phyloP scores from a whole-genome alignment of 768 basidiomycete species.

The Fomitopsis serialis region DNA sequence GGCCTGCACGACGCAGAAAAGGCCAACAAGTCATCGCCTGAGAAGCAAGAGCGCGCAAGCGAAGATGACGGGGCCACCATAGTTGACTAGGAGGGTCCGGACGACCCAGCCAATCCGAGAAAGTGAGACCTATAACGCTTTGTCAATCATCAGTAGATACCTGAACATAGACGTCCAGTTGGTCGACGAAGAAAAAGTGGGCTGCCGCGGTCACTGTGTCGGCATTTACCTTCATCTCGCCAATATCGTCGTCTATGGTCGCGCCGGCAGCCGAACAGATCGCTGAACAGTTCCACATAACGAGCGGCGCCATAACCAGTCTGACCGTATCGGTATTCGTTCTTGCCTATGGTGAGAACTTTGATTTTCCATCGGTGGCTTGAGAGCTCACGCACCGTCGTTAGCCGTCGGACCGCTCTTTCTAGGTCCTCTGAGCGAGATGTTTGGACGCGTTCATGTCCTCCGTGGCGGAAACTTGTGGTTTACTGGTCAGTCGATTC shows the following conservation, averaged over 20 bases:
- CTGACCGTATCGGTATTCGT: slow-evolving; percentile 59
- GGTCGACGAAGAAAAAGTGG: slow-evolving; percentile 59
- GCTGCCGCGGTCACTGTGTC: slow-evolving; percentile 22
- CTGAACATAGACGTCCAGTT: slow-evolving; percentile 31
- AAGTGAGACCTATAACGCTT: slow-evolving; percentile 21
- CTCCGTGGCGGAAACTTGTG: slow-evolving; percentile 62
- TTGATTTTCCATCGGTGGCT: neutral
- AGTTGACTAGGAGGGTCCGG: slow-evolving; percentile 30
- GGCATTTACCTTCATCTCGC: slow-evolving; percentile 21
- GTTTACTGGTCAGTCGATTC: slow-evolving; percentile 43
- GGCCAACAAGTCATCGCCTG: neutral
- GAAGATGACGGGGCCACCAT: slow-evolving; percentile 12
- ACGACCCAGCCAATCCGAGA: slow-evolving; percentile 30
- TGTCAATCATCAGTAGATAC: neutral
- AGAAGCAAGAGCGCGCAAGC: slow-evolving; percentile 2
- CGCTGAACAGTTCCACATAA: slow-evolving; percentile 49
- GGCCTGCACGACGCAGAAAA: neutral
- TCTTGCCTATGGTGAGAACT: slow-evolving; percentile 50
- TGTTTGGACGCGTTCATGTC: slow-evolving; percentile 61
- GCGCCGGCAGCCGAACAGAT: slow-evolving; percentile 57
- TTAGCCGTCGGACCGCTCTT: slow-evolving; percentile 44
- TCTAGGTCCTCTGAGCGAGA: slow-evolving; percentile 65
- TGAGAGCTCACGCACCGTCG: slow-evolving; percentile 17
- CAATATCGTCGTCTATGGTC: slow-evolving; percentile 70
- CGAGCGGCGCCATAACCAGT: slow-evolving; percentile 39